Evolutionary conservation across 176 grass and related monocot genomes (phyloP).

Genomic region (Pontederia crassipes): DNA sequence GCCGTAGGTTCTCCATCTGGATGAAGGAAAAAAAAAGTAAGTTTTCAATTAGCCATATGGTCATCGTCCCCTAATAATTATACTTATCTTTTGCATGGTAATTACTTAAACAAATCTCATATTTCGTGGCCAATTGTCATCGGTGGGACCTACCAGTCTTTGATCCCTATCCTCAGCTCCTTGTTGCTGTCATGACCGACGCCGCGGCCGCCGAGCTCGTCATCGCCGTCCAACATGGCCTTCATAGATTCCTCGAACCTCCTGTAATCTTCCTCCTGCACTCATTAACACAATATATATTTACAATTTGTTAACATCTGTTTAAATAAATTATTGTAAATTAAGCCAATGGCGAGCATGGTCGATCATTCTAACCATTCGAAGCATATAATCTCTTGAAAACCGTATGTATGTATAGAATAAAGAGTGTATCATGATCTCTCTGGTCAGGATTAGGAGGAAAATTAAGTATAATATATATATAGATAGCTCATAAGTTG

Average conservation of each 20-base stretch:
- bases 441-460: too few relatives aligned
- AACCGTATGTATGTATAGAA: background rate
- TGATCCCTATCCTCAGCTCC: slow-evolving; percentile 16
- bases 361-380: background rate
- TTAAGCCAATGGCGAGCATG: background rate
- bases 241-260: slow-evolving; percentile 20
- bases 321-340: background rate
- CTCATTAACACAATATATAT: background rate
- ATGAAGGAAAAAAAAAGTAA: too few relatives aligned
- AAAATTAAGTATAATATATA: too few relatives aligned
- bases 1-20: too few relatives aligned
- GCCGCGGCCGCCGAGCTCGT: background rate
- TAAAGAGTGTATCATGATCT: background rate
- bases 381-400: background rate
- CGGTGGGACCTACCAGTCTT: slow-evolving; percentile 10
- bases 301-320: background rate
- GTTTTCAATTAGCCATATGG: too few relatives aligned
- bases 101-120: too few relatives aligned
- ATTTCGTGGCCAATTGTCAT: too few relatives aligned
- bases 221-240: slow-evolving; percentile 7
- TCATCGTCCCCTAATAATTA: too few relatives aligned
- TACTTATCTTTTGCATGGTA: too few relatives aligned
- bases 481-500: too few relatives aligned
- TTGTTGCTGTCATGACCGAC: background rate
- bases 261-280: slow-evolving; percentile 15